phyloP scores from a whole-genome alignment of 225 moss, liverwort and hornwort species.

The Ulota crispa region DNA sequence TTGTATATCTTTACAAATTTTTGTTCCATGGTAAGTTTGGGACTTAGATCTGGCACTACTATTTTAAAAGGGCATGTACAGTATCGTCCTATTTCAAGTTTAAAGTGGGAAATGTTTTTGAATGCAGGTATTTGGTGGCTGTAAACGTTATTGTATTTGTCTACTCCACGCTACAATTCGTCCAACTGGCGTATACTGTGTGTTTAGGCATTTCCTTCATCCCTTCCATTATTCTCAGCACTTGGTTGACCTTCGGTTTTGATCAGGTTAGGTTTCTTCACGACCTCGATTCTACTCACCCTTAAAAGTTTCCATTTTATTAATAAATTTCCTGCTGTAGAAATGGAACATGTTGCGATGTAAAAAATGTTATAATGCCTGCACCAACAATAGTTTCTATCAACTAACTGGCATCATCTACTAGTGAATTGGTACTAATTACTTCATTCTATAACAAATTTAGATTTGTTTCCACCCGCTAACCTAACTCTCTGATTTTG shows the following conservation, averaged over 20 bases:
- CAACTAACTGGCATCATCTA: too few species aligned
- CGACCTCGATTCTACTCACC: background rate
- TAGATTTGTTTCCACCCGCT: background rate
- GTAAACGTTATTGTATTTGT: conserved; percentile 51
- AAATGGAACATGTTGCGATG: background rate
- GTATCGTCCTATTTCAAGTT: background rate
- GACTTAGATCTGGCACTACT: background rate
- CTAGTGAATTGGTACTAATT: background rate
- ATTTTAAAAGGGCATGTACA: background rate
- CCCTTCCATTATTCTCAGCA: conserved; percentile 56
- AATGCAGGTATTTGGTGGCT: conserved; percentile 52
- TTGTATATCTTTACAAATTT: background rate
- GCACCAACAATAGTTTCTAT: background rate
- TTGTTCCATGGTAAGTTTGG: background rate
- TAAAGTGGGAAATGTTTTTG: conserved; percentile 13
- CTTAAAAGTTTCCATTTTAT: background rate
- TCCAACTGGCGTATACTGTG: conserved; percentile 50
- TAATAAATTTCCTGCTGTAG: background rate
- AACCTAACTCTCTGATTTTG: background rate
- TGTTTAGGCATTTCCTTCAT: conserved; percentile 54
- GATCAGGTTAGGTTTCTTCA: conserved; percentile 45
- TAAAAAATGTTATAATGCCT: background rate
- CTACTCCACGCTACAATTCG: conserved; percentile 52
- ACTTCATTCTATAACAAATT: background rate
- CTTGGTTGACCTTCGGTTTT: conserved; percentile 52